Percentiles rank a stretch among this genome's conserved stretches.
These are phyloP conservation scores for Eremothecium sinecaudum DNA, from an alignment of 1,139 yeast genomes.

Conservation along the genomic window DNA sequence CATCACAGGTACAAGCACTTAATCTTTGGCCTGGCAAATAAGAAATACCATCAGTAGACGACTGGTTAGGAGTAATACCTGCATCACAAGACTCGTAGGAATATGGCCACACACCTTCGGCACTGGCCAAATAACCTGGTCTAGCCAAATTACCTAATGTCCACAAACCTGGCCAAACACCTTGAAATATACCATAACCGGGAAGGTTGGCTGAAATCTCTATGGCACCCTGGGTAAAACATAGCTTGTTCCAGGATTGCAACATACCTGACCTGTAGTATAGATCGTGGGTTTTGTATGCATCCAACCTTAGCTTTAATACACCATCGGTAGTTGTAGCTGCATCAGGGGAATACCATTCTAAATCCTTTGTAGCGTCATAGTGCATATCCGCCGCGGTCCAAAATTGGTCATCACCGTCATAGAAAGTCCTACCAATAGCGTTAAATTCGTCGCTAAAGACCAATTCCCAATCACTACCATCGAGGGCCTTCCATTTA, in stretches of 20 bases:
- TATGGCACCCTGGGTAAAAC: slow-evolving; percentile 67
- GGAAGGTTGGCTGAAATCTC: slow-evolving; percentile 68
- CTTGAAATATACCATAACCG: slow-evolving; percentile 56
- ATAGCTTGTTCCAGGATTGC: slow-evolving; percentile 75
- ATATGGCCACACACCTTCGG: slow-evolving; percentile 88
- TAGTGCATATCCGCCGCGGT: slow-evolving; percentile 67
- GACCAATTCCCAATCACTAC: slow-evolving; percentile 59
- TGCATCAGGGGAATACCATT: slow-evolving; percentile 87
- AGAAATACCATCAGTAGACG: slow-evolving; percentile 71
- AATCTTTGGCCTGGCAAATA: slow-evolving; percentile 71
- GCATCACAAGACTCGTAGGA: slow-evolving; percentile 76
- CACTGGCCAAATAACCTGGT: slow-evolving; percentile 68
- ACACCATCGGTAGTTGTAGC: slow-evolving; percentile 60
- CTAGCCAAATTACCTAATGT: slow-evolving; percentile 78
- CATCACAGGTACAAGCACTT: slow-evolving; percentile 59
- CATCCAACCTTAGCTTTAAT: slow-evolving; percentile 58
- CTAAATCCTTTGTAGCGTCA: slow-evolving; percentile 72
- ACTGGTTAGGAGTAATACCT: slow-evolving; percentile 84
- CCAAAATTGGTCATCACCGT: slow-evolving; percentile 80
- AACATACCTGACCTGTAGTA: slow-evolving; percentile 78
- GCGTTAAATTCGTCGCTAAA: slow-evolving; percentile 79
- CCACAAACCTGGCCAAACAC: slow-evolving; percentile 91
- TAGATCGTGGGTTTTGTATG: slow-evolving; percentile 58
- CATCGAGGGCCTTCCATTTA: slow-evolving; percentile 40
- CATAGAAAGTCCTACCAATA: slow-evolving; percentile 75